Base-by-base conservation (phyloP, 2,329 filamentous ascomycete species). In the Colletotrichum plurivorum region DNA sequence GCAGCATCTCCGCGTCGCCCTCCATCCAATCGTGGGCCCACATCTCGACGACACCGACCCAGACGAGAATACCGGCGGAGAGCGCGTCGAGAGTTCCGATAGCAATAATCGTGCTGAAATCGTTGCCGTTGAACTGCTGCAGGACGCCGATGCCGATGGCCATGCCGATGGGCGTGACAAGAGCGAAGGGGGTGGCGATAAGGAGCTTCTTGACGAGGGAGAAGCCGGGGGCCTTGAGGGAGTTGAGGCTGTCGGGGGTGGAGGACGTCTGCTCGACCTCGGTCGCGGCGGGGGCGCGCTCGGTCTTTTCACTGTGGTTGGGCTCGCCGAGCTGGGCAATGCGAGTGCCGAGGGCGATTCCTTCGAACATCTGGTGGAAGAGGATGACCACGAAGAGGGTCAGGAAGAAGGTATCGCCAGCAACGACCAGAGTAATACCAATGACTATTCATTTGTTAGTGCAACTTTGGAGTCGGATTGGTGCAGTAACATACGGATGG, bases 11-110 rank as follows among this genome's bases (percentile, higher is more conserved):
- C 7, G 70, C 69, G 57, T 53, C 72, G 18, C 86, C 87, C 1
- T 83, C 83, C 74, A 89, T 86, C 93, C 93, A 95, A 76, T 95
- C 93, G 48, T 87, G 83, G 2, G 91, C 91, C 88, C 90, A 91
- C 92, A 95, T 94, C 81, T 94, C 92, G 0, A 94, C 92, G 1
- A 94, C 80, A 2, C 92, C 91, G 2, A 94, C 92, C 92, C 93
- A 95, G n/a, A 92, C 82, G 39, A 95, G 83, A 52, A 95, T 93
- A 31, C 93, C 93, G 0, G 93, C 92, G 1, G 89, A 93, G 10
- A 94, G 76, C 6, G 92, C 91, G 77, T 95, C 90, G 1, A 95
- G 83, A 0, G 92, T 93, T 0, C 92, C 93, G 43, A 94, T 89
- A 2, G 92, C 90, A 51, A 94, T 79, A 48, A 94, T 83, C 0